Base-by-base conservation (phyloP, 768 basidiomycete genomes). In the Lactifluus hygrophoroides region DNA sequence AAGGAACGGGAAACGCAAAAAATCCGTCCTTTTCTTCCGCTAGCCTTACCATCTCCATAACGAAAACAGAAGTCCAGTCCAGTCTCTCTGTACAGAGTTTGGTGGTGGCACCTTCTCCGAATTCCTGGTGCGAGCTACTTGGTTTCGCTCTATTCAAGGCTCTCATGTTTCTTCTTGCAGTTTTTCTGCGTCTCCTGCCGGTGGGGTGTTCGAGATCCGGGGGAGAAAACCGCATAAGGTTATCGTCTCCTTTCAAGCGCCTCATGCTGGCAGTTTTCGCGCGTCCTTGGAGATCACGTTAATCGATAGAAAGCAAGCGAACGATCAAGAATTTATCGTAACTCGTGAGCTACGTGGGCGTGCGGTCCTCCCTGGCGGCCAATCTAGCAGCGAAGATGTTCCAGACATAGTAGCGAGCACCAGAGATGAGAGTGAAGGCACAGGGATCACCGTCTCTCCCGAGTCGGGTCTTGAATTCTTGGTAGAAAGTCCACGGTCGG, bases 401-500 rank as follows among this genome's bases (percentile, higher is more conserved):
- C 11, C 30, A 5, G 13, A 25, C 10, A 5, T 1, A 3, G 34
- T 13, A 21, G 19, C 43, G 23, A 30, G n/a, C 17, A 48, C 34
- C 30, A 19, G 5, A 2, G 19, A 4, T 3, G 54, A 10, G 17
- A 19, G 27, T 7, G 57, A 54, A 32, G 51, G 32, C 42, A 40
- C 40, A 23, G 52, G 57, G 21, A 35, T 62, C 35, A 44, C 11
- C 2, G 55, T 63, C 45, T 63, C 59, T 1, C 51, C 57, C 37
- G 51, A 61, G 35, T 52, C 27, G 9, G 62, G 62, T 25, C 35
- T 63, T 44, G 51, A 61, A 34, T 61, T 63, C 42, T 27, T 25
- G 16, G 17, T 27, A 42, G 45, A 43, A 43, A 28, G 40, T n/a
- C 0, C 57, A 17, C 28, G 11, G 14, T 28, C 45, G 16, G 34